Base-by-base conservation (phyloP, 177 flowering plant species). In the Telopea speciosissima region DNA sequence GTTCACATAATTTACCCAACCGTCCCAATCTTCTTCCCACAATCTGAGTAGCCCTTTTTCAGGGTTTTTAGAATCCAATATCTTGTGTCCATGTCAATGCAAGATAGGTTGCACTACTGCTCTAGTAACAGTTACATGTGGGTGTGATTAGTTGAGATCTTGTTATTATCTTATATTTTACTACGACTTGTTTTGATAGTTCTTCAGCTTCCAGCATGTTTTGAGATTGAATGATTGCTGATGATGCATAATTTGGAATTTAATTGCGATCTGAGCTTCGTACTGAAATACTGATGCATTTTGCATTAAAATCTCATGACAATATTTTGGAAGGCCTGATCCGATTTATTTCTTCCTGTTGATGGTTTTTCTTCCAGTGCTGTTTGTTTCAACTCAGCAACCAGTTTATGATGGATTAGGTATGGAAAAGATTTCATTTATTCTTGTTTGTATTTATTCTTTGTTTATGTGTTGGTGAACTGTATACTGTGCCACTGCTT, bases 381-480 rank as follows among this genome's bases (percentile, higher is more conserved):
- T 90, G 65, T 86, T 75, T 74, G 68, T 86, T 63, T 40, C 86
- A 52, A 76, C 89, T 13, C 92, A 88, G 52, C 96, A 88, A 74
- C 98, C 98, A 73, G 82, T 90, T n/a, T 87, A 71, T 75, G 71
- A 77, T 68, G 87, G 67, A 78, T 76, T 83, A 79, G 96, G 97
- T 91, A 86, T 17, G 81, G 24, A 58, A 42, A 65, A 28, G 64
- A 33, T 52, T 65, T 40, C 4, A 56, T 24, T 24, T 58, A 19
- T 58, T 7, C 23, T 5, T 58, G 9, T 7, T 58, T 58, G 23
- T 58, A 7, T 58, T 58, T 17, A n/a, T 3, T 58, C n/a, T 16
- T n/a, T 74, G 49, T 5, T 56, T 42, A 22, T 62, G 3, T 54
- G 21, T 54, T 49, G 56, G 19, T 12, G 19, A 49, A 49, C 5